Percentiles rank a stretch among this genome's conserved stretches.
phyloP scores from a whole-genome alignment of 2,329 filamentous ascomycete species.

The Thielaviopsis cerberus region DNA sequence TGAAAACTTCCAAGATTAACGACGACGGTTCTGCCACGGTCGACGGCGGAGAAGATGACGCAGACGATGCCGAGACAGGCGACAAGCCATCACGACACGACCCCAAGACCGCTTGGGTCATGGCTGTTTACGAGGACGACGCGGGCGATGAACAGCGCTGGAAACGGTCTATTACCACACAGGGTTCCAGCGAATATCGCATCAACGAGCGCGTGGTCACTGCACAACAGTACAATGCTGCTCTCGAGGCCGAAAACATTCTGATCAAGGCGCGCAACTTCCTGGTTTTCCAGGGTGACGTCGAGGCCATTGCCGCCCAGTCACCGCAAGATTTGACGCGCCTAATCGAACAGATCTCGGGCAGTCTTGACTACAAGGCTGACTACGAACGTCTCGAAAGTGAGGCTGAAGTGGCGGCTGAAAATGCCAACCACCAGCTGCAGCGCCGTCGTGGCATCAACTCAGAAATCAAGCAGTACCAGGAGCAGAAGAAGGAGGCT shows the following conservation, averaged over 20 bases:
- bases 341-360: conserved; percentile 92
- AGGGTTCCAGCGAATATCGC: conserved; percentile 81
- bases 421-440: conserved; percentile 76
- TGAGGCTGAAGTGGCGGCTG: conserved; percentile 68
- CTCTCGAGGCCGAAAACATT: conserved; percentile 84
- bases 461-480: conserved; percentile 92
- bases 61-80: conserved; percentile 38
- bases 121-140: conserved; percentile 97
- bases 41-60: conserved; percentile 43
- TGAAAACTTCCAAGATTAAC: conserved; percentile 83
- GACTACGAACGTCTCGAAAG: conserved; percentile 84
- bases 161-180: conserved; percentile 83
- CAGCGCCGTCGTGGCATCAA: conserved; percentile 85
- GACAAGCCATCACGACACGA: conserved; percentile 56
- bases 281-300: conserved; percentile 93
- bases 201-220: conserved; percentile 86
- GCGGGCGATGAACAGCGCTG: conserved; percentile 85
- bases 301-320: conserved; percentile 89
- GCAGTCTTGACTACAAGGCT: conserved; percentile 80
- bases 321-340: conserved; percentile 84
- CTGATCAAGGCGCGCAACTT: conserved; percentile 97
- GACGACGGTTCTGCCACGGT: conserved; percentile 62
- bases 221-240: conserved; percentile 82
- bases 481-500: conserved; percentile 88
- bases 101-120: conserved; percentile 92